Conservation (phyloP, 2,329 filamentous ascomycete species). For the Fusarium burgessii region DNA sequence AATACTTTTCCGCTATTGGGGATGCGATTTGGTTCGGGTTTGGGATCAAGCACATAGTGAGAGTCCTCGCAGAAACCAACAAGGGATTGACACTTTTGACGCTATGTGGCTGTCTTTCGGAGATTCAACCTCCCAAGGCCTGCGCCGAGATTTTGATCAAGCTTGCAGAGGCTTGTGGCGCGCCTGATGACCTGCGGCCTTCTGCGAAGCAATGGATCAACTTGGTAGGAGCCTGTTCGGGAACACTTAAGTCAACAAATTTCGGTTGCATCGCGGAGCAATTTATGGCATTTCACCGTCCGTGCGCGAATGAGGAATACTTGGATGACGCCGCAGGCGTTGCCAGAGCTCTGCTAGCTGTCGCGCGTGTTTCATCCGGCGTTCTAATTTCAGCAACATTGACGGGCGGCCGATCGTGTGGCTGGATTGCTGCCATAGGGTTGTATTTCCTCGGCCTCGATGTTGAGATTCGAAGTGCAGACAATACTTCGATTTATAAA, state of each 20-base stretch:
- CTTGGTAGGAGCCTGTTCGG: not conserved
- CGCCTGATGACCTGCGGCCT: rapidly evolving
- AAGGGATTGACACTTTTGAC: rapidly evolving
- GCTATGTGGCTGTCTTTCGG: not conserved
- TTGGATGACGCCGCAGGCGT: rapidly evolving
- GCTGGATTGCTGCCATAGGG: not conserved
- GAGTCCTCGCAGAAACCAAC: not conserved
- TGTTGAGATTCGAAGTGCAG: not conserved
- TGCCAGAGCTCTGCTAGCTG: rapidly evolving
- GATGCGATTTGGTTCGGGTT: rapidly evolving
- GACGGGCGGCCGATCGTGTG: not conserved
- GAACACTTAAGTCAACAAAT: rapidly evolving
- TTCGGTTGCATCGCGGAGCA: not conserved
- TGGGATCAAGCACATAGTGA: not conserved
- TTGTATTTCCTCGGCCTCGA: not conserved
- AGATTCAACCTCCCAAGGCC: rapidly evolving
- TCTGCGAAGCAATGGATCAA: rapidly evolving
- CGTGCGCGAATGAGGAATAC: rapidly evolving
- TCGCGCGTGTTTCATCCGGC: rapidly evolving
- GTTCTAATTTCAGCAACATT: rapidly evolving
- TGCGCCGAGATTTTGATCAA: not conserved
- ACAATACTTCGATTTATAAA: rapidly evolving
- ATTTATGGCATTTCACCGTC: rapidly evolving
- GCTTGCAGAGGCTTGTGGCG: rapidly evolving
- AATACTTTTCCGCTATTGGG: not conserved